Evolutionary conservation across 2,329 filamentous ascomycete genomes (phyloP).

Genomic region (Pyrenophora seminiperda): DNA sequence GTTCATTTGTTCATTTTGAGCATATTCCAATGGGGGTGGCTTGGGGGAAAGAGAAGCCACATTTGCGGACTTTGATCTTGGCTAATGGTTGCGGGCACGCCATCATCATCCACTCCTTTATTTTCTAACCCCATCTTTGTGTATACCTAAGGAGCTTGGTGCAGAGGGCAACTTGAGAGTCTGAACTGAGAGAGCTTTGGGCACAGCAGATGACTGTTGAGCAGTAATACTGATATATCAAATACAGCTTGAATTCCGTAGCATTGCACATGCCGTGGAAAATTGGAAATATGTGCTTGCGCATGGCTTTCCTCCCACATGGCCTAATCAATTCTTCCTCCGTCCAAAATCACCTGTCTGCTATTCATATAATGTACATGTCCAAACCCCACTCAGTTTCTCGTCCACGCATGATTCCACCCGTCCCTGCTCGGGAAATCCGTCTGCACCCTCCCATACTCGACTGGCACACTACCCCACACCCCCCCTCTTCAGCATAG

Average conservation of each 20-base stretch:
- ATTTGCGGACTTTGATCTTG: conserved; percentile 8
- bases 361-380: conserved; percentile 18
- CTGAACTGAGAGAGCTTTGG: neutral
- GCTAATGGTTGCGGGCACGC: conserved; percentile 34
- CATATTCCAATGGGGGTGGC: conserved; percentile 15
- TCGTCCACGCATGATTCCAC: conserved; percentile 96
- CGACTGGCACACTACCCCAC: conserved; percentile 84
- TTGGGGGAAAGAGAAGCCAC: conserved; percentile 6
- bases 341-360: neutral
- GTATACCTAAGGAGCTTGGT: neutral
- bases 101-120: conserved; percentile 40
- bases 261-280: no score
- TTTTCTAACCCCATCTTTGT: conserved; percentile 7
- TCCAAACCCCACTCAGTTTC: conserved; percentile 44
- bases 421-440: conserved; percentile 77
- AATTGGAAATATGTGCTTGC: no score
- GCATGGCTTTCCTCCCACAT: neutral
- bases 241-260: neutral
- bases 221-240: conserved; percentile 26
- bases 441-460: conserved; percentile 84
- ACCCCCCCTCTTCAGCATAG: conserved; percentile 91
- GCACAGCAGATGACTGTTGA: conserved; percentile 16
- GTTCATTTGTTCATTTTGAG: conserved; percentile 39
- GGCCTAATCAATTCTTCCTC: neutral
- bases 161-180: neutral